A percentile compares a stretch with the other conserved stretches of the same genome.
Conservation (phyloP, 768 basidiomycete genomes). For the Naganishia vaughanmartiniae region DNA sequence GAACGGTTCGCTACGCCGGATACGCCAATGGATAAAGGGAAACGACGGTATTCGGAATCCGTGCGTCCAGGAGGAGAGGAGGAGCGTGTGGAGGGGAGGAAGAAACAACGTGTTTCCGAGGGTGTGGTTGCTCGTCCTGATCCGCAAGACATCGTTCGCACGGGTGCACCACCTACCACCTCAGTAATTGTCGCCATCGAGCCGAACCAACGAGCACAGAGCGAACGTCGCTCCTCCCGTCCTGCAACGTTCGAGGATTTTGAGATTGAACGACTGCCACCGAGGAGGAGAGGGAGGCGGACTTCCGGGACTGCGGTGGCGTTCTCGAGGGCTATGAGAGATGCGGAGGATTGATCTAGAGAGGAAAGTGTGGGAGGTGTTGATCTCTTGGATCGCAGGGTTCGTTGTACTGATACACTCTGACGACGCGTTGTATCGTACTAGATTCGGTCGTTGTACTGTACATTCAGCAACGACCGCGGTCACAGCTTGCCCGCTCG, state of each 20-base stretch:
- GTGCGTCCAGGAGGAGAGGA: neutral
- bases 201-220: neutral
- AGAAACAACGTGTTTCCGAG: neutral
- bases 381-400: no score
- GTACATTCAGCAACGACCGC: no score
- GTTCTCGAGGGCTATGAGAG: constrained; percentile 7
- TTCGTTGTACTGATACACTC: no score
- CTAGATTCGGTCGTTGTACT: no score
- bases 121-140: neutral
- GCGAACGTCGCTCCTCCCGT: neutral
- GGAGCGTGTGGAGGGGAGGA: neutral
- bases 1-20: neutral
- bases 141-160: no score
- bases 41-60: neutral
- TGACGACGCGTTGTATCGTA: no score
- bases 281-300: neutral
- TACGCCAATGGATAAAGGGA: neutral
- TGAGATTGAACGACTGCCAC: neutral
- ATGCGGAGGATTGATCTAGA: neutral
- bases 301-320: constrained; percentile 13
- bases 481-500: no score
- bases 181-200: neutral
- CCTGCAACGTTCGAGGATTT: constrained; percentile 16
- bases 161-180: neutral
- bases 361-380: no score